Evolutionary conservation across 805 yeast species (phyloP), one percentile per base, ranked within the genome.

Genomic region (Suhomyces tanzawaensis): DNA sequence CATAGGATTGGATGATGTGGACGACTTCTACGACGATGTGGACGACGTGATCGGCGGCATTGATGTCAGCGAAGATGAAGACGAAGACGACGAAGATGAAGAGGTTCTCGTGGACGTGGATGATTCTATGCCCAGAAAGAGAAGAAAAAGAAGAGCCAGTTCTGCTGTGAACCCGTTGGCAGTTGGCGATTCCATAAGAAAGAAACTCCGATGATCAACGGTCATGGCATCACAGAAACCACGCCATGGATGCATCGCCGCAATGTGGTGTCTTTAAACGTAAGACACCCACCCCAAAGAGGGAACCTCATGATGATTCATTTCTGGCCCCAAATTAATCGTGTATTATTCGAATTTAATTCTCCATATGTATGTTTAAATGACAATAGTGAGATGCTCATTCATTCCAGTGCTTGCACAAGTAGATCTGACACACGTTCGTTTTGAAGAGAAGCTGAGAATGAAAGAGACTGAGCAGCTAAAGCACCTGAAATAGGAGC

Each of bases 161-260:
- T 64, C 71, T 9, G 72, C 69, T 5, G 68, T 69, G 17, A 69
- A 69, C 40, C 73, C 73, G 19, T 54, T 68, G 36, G 42, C 60
- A 6, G 46, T 41, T 7, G 32, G 48, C 12, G 48, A 45, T 19
- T 41, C 42, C 11, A 41, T 41, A 19, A 37, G 47, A 15, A 37
- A 35, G 36, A 39, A 41, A 27, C 35, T 44, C 38, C 29, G 43
- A 25, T 39, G 31, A 29, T 14, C 3, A 14, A 32, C 11, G 27
- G 21, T 29, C 33, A 18, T 21, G n/a, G n/a, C n/a, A n/a, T n/a
- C n/a, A n/a, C n/a, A n/a, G n/a, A n/a, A n/a, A n/a, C n/a, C n/a
- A n/a, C n/a, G n/a, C n/a, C n/a, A n/a, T n/a, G n/a, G n/a, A n/a
- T n/a, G n/a, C n/a, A n/a, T n/a, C n/a, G n/a, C n/a, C n/a, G n/a